Percentiles rank a stretch among this genome's conserved stretches.
phyloP scores from a whole-genome alignment of 2,329 filamentous ascomycete genomes.

The Ambrosiella beaveri region DNA sequence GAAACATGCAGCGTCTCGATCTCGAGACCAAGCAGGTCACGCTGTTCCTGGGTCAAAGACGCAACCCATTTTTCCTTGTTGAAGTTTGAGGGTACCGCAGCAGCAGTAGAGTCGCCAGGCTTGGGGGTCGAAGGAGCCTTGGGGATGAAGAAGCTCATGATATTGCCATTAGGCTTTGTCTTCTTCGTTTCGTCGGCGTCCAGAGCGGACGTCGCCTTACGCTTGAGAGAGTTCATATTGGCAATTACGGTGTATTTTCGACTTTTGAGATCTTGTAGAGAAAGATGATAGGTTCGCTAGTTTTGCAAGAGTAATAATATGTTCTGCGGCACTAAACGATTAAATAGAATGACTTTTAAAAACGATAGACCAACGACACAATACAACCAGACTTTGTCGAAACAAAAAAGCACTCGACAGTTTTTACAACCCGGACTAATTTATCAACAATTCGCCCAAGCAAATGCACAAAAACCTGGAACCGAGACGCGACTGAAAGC shows the following conservation, averaged over 20 bases:
- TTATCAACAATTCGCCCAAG: not conserved
- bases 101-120: conserved; percentile 14
- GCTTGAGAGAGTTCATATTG: conserved; percentile 43
- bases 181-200: conserved; percentile 45
- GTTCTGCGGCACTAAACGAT: too few species aligned
- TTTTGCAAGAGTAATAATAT: not conserved
- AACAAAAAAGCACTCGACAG: not conserved
- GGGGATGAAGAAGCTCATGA: conserved; percentile 74
- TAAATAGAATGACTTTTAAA: too few species aligned
- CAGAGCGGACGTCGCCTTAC: conserved; percentile 38
- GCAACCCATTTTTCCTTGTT: conserved; percentile 84
- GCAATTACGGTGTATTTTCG: not conserved
- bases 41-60: conserved; percentile 64
- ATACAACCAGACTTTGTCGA: not conserved
- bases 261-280: not conserved
- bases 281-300: not conserved
- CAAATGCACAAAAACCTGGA: not conserved
- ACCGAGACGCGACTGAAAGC: not conserved
- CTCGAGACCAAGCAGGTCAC: conserved; percentile 65
- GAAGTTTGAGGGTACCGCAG: conserved; percentile 20
- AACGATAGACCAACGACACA: too few species aligned
- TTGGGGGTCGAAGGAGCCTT: conserved; percentile 25
- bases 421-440: too few species aligned
- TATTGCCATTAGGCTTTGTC: conserved; percentile 55
- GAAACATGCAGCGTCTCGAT: conserved; percentile 82